These are phyloP conservation scores for Boletellus sp. DNA, from an alignment of 768 basidiomycete genomes.

Conservation along the genomic window DNA sequence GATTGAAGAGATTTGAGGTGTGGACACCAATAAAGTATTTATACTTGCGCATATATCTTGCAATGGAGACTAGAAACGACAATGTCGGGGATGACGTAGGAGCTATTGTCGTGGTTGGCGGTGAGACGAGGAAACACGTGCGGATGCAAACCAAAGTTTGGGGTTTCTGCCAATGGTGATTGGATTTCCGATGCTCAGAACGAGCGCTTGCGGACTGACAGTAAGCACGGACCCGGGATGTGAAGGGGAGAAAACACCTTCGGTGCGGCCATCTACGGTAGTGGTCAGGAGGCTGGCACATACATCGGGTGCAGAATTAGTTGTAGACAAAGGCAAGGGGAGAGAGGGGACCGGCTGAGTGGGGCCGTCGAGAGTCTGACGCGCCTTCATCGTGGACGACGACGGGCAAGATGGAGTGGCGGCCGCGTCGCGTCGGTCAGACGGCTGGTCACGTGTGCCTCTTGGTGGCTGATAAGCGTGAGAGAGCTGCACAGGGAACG, in stretches of 20 bases:
- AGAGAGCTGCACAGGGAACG: neutral
- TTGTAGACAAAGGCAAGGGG: constrained; percentile 11
- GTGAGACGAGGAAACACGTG: neutral
- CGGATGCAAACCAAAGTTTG: constrained; percentile 48
- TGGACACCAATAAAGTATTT: neutral
- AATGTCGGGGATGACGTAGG: constrained; percentile 62
- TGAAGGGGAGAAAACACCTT: constrained; percentile 42
- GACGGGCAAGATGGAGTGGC: neutral
- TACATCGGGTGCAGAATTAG: constrained; percentile 36
- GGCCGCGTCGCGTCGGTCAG: neutral
- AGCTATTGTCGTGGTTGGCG: constrained; percentile 22
- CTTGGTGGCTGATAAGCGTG: neutral
- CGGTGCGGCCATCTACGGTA: constrained; percentile 55
- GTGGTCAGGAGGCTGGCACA: constrained; percentile 72
- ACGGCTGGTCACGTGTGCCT: neutral
- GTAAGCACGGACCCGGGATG: neutral
- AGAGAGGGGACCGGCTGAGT: constrained; percentile 31
- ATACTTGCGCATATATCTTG: constrained; percentile 71
- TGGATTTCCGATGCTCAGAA: constrained; percentile 59
- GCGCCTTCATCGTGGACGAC: constrained; percentile 16
- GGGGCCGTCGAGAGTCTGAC: constrained; percentile 15
- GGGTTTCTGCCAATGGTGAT: constrained; percentile 70
- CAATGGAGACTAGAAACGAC: constrained; percentile 71
- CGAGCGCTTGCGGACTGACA: constrained; percentile 42
- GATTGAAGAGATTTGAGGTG: neutral